Evolutionary conservation across 169 alveolate genomes (phyloP).

Genomic region (Cryptosporidium parvum): DNA sequence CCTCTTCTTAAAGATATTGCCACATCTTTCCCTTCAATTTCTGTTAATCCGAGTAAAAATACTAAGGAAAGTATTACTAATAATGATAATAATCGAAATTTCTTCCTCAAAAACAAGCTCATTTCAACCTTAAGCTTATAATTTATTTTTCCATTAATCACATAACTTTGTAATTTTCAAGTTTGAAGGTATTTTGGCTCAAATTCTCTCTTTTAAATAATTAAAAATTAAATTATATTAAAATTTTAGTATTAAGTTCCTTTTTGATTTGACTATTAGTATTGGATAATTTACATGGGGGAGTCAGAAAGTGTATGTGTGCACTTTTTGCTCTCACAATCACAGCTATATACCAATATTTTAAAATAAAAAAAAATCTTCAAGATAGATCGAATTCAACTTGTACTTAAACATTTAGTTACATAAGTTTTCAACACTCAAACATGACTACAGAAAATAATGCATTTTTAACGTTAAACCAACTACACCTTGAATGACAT

Average conservation of each 20-base stretch:
- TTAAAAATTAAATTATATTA: slow-evolving; percentile 9
- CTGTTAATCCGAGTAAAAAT: background rate
- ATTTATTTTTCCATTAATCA: background rate
- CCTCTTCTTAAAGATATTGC: slow-evolving; percentile 4
- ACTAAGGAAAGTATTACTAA: background rate
- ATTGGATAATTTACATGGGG: slow-evolving; percentile 38
- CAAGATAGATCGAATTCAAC: background rate
- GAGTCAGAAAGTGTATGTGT: slow-evolving; percentile 36
- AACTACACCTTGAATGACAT: background rate
- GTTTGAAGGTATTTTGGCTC: background rate
- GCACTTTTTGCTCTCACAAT: slow-evolving; percentile 22
- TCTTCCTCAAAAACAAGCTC: background rate
- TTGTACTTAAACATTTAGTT: too few relatives aligned
- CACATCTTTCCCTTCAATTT: slow-evolving; percentile 11
- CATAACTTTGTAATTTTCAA: slow-evolving; percentile 1
- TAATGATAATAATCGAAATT: background rate
- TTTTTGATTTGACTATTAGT: background rate
- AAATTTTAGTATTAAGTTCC: background rate
- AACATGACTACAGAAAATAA: too few relatives aligned
- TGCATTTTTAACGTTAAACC: too few relatives aligned
- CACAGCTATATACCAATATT: background rate
- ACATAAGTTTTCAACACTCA: background rate
- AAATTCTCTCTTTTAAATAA: background rate
- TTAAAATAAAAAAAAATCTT: background rate
- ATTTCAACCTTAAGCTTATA: slow-evolving; percentile 7